Base-by-base conservation (phyloP, 768 basidiomycete genomes). In the Lactarius pseudohatsudake region DNA sequence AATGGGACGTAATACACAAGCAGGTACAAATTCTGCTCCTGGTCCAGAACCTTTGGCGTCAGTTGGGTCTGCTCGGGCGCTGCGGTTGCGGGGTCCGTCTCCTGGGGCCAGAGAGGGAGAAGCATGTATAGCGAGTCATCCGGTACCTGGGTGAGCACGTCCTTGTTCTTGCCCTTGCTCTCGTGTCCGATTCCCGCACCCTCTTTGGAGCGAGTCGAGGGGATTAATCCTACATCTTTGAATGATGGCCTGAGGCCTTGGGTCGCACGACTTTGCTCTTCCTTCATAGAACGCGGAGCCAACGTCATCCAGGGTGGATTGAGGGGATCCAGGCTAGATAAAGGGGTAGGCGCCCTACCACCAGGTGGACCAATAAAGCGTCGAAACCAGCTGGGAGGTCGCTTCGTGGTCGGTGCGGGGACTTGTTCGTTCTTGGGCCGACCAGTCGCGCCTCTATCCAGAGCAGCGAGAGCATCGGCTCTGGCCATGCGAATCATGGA, bases 71-170 rank as follows among this genome's bases (percentile, higher is more conserved):
- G 57, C 63, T 40, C 61, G 11, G 36, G 61, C 61, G 69, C 62
- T 16, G 72, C 67, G 62, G 73, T 71, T 34, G 41, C 71, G 0
- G 82, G 72, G 74, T 90, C 90, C 1, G 85, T 90, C 70, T 90
- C 88, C 20, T 87, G 84, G 10, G 88, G 86, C 91, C 91, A 94
- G n/a, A 94, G 80, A 18, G 92, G 92, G 20, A 94, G 79, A 30
- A 92, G 81, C 92, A 94, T 93, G 74, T 88, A 91, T 60, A 92
- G 78, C 28, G 85, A 84, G 16, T 92, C 90, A 6, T 82, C 76
- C 0, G 88, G 88, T 43, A 93, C 80, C 40, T 84, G 79, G 40
- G 83, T 80, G 64, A 91, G 84, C 67, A 89, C 79, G 65, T 84
- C 68, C 50, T 64, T 67, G 30, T 67, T 64, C 56, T 61, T 69